phyloP scores from a whole-genome alignment of 441 rosid species.

The Populus hybrid region DNA sequence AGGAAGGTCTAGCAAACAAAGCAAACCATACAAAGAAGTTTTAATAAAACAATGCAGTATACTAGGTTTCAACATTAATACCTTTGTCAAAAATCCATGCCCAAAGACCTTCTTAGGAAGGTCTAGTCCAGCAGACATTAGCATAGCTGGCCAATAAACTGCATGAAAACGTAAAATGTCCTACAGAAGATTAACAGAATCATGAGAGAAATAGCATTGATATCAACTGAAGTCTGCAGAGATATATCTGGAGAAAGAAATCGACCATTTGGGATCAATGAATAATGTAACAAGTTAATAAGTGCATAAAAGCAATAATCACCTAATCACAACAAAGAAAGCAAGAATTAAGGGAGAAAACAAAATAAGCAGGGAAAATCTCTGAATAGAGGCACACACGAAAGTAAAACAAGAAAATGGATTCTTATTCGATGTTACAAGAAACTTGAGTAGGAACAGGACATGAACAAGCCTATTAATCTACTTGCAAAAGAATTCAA shows the following conservation, averaged over 20 bases:
- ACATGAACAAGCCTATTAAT: not conserved
- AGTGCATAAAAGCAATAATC: not conserved
- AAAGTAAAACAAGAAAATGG: not conserved
- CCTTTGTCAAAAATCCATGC: conserved; percentile 98
- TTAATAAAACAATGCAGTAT: not conserved
- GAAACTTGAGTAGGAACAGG: not conserved
- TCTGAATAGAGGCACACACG: not conserved
- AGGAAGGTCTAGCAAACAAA: not conserved
- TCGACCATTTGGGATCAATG: not conserved
- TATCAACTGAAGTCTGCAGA: not conserved
- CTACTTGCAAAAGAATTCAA: not conserved
- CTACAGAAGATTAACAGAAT: conserved; percentile 37
- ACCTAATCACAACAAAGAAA: not conserved
- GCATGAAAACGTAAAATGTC: conserved; percentile 98
- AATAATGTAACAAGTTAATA: not conserved
- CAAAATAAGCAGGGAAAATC: not conserved
- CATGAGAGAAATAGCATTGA: not conserved
- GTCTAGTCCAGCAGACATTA: conserved; percentile 83
- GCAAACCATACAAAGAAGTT: not conserved
- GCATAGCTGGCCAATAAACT: conserved; percentile 99
- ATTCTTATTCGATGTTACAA: not conserved
- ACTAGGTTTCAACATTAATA: conserved; percentile 20
- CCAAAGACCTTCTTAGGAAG: conserved; percentile 90
- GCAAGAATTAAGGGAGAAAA: not conserved
- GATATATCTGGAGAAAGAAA: not conserved